Conservation (phyloP, 306 rosid species). For the Glycyrrhiza uralensis region DNA sequence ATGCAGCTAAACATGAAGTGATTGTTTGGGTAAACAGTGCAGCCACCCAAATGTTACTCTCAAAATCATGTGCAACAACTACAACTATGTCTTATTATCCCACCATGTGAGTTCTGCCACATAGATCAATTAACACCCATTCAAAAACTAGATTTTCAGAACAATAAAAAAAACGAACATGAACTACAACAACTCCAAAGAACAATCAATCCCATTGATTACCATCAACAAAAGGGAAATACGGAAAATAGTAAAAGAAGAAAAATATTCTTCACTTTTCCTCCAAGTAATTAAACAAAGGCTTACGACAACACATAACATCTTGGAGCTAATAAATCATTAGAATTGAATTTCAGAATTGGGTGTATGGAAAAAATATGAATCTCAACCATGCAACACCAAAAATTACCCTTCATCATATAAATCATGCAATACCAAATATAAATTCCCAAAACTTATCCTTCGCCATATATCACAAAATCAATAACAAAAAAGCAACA, state of each 20-base stretch:
- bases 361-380: not conserved
- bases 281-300: too few species aligned
- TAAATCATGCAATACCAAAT: too few species aligned
- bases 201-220: not conserved
- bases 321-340: not conserved
- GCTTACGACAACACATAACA: too few species aligned
- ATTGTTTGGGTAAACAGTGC: not conserved
- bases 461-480: not conserved
- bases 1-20: not conserved
- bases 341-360: not conserved
- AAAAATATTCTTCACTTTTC: too few species aligned
- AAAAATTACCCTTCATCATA: too few species aligned
- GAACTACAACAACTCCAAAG: too few species aligned
- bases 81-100: not conserved
- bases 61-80: conserved; percentile 20
- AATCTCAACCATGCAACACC: not conserved
- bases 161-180: not conserved
- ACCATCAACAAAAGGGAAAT: not conserved
- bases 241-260: too few species aligned
- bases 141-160: not conserved
- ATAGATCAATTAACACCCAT: conserved; percentile 6
- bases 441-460: not conserved
- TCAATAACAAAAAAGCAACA: not conserved
- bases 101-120: not conserved
- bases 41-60: conserved; percentile 13